Conservation (phyloP, 1,284 basidiomycete species). For the Ganoderma boninense region DNA sequence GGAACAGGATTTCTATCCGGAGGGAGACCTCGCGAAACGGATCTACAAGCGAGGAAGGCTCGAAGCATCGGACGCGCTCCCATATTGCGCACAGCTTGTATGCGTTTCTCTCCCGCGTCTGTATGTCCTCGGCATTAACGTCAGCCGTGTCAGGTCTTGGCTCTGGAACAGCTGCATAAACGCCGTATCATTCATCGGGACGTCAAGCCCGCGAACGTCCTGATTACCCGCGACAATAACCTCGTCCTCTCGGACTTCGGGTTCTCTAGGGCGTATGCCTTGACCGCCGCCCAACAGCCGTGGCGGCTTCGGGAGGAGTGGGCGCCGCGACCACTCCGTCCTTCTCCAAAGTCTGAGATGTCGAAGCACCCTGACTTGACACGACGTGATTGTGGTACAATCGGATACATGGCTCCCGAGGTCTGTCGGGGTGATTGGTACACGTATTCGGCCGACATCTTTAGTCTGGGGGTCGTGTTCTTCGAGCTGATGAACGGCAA, state of each 20-base stretch:
- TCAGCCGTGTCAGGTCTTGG: constrained; percentile 43
- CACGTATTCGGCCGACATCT: constrained; percentile 53
- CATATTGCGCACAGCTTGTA: constrained; percentile 38
- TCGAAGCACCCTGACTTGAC: constrained; percentile 16
- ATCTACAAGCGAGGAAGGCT: constrained; percentile 23
- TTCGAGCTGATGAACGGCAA: constrained; percentile 63
- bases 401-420: constrained; percentile 71
- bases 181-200: constrained; percentile 47
- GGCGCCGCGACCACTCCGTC: constrained; percentile 5
- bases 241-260: constrained; percentile 76
- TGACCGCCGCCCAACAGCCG: constrained; percentile 35
- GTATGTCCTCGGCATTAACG: not conserved
- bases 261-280: constrained; percentile 59
- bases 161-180: constrained; percentile 51
- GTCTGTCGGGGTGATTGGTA: constrained; percentile 53
- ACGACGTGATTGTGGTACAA: constrained; percentile 32
- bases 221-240: constrained; percentile 69
- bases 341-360: not conserved
- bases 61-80: constrained; percentile 10
- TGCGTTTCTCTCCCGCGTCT: constrained; percentile 46
- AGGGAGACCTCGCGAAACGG: constrained; percentile 31
- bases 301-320: constrained; percentile 19
- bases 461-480: constrained; percentile 64
- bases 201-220: constrained; percentile 65
- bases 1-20: constrained; percentile 32